Evolutionary conservation across 2,329 filamentous ascomycete species (phyloP), one percentile per base, ranked within the genome.

Genomic region (Fusarium begoniae): DNA sequence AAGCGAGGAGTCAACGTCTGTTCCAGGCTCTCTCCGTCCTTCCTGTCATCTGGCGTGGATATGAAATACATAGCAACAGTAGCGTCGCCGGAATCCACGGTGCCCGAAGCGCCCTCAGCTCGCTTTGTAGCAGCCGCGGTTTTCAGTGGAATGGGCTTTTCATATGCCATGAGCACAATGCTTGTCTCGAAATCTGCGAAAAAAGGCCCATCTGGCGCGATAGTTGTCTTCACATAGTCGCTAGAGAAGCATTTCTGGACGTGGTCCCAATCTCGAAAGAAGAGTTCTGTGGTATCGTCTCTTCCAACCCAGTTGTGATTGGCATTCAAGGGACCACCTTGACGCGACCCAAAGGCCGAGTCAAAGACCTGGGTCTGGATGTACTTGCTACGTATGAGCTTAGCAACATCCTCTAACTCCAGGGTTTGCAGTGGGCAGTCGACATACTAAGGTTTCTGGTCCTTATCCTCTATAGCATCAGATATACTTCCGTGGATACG

Each of bases 81-180:
- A 28, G 45, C 10, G 26, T 48, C 20, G 18, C 45, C 26, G 0
- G 45, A 11, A 12, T 30, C 4, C 6, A 30, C 11, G 8, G 5
- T 14, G 1, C 4, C 13, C 6, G 20, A 11, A 5, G 11, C 0
- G 0, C 0, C 4, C 8, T 15, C 18, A 12, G 45, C 45, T 30
- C 20, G 8, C 26, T 30, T 48, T 15, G 4, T 13, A 12, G 45
- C 26, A 17, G 45, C 45, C 18, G 9, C 4, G 1, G 26, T 48
- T 5, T 30, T 13, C 20, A 48, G 45, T 11, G 20, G 20, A 48
- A 48, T 30, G 4, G 8, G 11, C 26, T 48, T 48, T 9, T 30
- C 20, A 17, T 48, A 30, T 30, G 20, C 26, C 45, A 48, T 48
- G 26, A 48, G 45, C 2, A 48, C 20, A 48, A 48, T 14, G 10